Evolutionary conservation across 2,329 filamentous ascomycete species (phyloP).

Genomic region (Nemania sp.): DNA sequence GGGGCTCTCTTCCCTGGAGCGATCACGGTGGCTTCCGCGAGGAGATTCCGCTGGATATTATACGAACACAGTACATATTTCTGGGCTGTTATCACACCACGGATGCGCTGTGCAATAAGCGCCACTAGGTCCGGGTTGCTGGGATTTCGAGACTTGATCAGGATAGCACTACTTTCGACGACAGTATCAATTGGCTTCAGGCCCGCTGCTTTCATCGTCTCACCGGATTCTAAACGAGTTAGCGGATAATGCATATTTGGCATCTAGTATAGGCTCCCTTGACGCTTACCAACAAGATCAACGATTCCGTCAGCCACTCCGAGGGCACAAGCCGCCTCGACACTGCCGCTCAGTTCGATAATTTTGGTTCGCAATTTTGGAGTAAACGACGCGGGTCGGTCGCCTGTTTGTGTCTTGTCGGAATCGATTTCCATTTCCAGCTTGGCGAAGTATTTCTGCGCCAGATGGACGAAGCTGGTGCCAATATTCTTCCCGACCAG

Average conservation of each 20-base stretch:
- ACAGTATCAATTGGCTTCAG: constrained; percentile 94
- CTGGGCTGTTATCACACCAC: constrained; percentile 93
- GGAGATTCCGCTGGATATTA: constrained; percentile 76
- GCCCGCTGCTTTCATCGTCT: constrained; percentile 96
- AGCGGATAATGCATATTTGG: constrained; percentile 2
- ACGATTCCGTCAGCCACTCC: constrained; percentile 97
- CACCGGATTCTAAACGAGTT: constrained; percentile 75
- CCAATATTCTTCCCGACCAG: constrained; percentile 91
- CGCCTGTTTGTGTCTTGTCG: constrained; percentile 42
- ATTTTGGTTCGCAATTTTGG: constrained; percentile 80
- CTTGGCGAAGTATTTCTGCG: constrained; percentile 79
- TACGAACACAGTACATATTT: constrained; percentile 95
- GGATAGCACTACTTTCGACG: constrained; percentile 80
- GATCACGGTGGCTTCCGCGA: constrained; percentile 71
- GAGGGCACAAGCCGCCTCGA: constrained; percentile 93
- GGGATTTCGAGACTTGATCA: constrained; percentile 87
- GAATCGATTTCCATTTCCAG: constrained; percentile 65
- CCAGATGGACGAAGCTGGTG: constrained; percentile 88
- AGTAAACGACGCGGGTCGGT: constrained; percentile 37
- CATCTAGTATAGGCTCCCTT: background rate
- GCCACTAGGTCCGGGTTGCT: constrained; percentile 80
- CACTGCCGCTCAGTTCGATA: constrained; percentile 92
- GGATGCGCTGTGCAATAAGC: constrained; percentile 82
- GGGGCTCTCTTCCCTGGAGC: constrained; percentile 94
- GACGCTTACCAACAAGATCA: constrained; percentile 83